Conservation (phyloP, 768 basidiomycete genomes). For the Amanita phalloides region DNA sequence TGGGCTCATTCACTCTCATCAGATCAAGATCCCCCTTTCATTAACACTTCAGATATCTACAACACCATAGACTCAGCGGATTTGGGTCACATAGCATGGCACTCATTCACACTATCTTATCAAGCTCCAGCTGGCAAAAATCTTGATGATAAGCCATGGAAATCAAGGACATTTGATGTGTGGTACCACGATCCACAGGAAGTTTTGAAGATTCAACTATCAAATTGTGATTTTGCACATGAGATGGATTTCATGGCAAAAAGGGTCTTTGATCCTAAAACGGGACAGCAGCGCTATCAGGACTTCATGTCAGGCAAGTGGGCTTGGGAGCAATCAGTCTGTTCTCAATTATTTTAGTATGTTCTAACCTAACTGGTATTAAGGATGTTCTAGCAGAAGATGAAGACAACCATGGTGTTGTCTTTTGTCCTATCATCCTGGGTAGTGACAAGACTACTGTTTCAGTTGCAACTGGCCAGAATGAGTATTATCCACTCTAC, state of each 20-base stretch:
- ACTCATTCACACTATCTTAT: too few relatives aligned
- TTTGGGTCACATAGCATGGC: too few relatives aligned
- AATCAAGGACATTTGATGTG: conserved; percentile 15
- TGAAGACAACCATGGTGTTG: too few relatives aligned
- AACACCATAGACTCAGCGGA: too few relatives aligned
- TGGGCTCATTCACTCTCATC: too few relatives aligned
- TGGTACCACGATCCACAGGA: conserved; percentile 14
- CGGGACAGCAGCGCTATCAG: conserved; percentile 7
- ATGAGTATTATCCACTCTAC: not conserved
- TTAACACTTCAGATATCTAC: too few relatives aligned
- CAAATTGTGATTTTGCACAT: conserved; percentile 6
- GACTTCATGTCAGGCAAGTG: conserved; percentile 16
- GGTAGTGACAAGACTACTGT: too few relatives aligned
- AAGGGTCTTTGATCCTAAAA: conserved; percentile 6
- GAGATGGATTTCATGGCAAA: conserved; percentile 13
- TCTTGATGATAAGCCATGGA: conserved; percentile 13
- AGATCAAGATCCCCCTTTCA: not conserved
- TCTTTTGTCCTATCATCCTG: too few relatives aligned
- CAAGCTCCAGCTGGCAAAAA: not conserved
- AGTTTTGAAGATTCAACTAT: conserved; percentile 5
- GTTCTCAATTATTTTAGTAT: not conserved
- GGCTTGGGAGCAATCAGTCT: conserved; percentile 12
- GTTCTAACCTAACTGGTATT: not conserved
- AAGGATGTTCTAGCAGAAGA: not conserved
- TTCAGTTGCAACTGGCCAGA: not conserved